phyloP scores from a whole-genome alignment of 2,329 filamentous ascomycete species.

The Lanzia echinophila region DNA sequence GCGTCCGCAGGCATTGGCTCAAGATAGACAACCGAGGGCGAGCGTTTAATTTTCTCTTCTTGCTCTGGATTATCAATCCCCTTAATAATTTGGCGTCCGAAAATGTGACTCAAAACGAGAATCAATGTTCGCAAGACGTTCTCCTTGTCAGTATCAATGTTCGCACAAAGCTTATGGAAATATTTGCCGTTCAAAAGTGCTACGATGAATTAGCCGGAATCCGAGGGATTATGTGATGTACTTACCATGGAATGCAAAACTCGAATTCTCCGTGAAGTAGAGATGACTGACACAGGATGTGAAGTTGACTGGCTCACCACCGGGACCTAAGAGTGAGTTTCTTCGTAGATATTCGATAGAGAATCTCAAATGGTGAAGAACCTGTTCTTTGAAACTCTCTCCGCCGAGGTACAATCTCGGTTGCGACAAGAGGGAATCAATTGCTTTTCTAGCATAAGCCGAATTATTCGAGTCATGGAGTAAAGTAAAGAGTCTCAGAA shows the following conservation, averaged over 20 bases:
- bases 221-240: background rate
- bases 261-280: slow-evolving; percentile 69
- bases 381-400: slow-evolving; percentile 57
- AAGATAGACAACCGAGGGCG: slow-evolving; percentile 60
- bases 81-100: slow-evolving; percentile 51
- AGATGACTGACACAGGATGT: slow-evolving; percentile 63
- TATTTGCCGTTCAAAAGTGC: slow-evolving; percentile 63
- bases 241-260: slow-evolving; percentile 64
- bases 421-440: slow-evolving; percentile 63
- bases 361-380: slow-evolving; percentile 71
- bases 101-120: slow-evolving; percentile 64
- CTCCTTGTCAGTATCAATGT: slow-evolving; percentile 43
- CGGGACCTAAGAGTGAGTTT: slow-evolving; percentile 55
- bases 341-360: slow-evolving; percentile 73
- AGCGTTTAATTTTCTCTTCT: slow-evolving; percentile 44
- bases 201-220: slow-evolving; percentile 12
- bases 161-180: slow-evolving; percentile 56
- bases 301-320: slow-evolving; percentile 64
- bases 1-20: slow-evolving; percentile 54
- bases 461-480: slow-evolving; percentile 59
- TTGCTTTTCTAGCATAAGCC: slow-evolving; percentile 52
- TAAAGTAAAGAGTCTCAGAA: slow-evolving; percentile 62
- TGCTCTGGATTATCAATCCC: slow-evolving; percentile 44
- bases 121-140: slow-evolving; percentile 54
- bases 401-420: slow-evolving; percentile 66